Percentiles rank a stretch among this genome's conserved stretches.
These are phyloP conservation scores for Talaromyces sp. DNA, from an alignment of 2,329 filamentous ascomycete genomes.

Conservation along the genomic window DNA sequence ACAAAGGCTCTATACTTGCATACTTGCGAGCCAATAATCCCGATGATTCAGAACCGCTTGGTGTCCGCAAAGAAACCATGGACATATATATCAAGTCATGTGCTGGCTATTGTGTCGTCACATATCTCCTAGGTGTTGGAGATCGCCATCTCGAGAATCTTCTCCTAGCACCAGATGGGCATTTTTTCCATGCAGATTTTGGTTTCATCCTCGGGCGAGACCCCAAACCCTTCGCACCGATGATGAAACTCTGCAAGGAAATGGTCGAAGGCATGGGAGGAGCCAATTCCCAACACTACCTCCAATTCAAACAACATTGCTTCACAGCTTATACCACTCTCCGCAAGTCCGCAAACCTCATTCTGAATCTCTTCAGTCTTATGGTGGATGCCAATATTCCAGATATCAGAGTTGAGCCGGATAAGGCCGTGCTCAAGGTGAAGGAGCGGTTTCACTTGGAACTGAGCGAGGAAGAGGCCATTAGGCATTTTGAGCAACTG, in stretches of 20 bases:
- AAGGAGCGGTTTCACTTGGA: conserved; percentile 92
- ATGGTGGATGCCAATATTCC: conserved; percentile 98
- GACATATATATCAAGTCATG: conserved; percentile 96
- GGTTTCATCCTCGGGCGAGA: conserved; percentile 96
- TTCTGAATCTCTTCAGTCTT: conserved; percentile 89
- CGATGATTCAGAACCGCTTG: conserved; percentile 73
- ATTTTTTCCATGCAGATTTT: conserved; percentile 98
- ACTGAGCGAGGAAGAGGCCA: conserved; percentile 86
- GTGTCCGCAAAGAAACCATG: conserved; percentile 85
- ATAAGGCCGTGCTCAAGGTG: conserved; percentile 92
- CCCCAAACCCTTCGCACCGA: conserved; percentile 92
- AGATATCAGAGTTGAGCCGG: conserved; percentile 85
- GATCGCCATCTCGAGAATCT: conserved; percentile 96
- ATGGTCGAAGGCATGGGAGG: conserved; percentile 99
- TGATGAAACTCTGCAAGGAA: conserved; percentile 95
- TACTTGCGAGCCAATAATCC: conserved; percentile 90
- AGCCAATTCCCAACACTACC: conserved; percentile 72
- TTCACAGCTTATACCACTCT: conserved; percentile 92
- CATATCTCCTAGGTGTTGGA: conserved; percentile 92
- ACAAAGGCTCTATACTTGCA: conserved; percentile 71
- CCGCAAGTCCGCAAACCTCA: conserved; percentile 83
- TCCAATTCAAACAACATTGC: conserved; percentile 90
- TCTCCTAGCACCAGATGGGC: conserved; percentile 79
- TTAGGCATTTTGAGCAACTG: conserved; percentile 79
- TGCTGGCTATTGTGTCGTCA: conserved; percentile 97